phyloP scores from a whole-genome alignment of 2,329 filamentous ascomycete genomes.

The Kalmusia sp. region DNA sequence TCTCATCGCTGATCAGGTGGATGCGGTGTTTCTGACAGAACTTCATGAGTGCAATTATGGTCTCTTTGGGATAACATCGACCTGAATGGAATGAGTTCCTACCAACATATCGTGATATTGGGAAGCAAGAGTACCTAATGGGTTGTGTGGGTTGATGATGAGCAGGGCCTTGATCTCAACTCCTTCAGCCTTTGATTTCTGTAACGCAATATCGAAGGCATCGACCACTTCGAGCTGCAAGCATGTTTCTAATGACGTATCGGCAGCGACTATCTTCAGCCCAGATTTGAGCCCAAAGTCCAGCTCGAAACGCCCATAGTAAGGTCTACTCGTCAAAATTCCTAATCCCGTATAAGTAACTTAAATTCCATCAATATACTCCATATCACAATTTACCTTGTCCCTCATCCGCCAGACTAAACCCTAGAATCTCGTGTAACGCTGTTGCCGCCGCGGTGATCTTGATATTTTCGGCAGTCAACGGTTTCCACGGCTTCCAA shows the following conservation, averaged over 20 bases:
- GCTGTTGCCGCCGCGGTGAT: slow-evolving; percentile 52
- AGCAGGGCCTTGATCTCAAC: slow-evolving; percentile 49
- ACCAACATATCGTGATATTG: slow-evolving; percentile 18
- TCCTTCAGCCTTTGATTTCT: slow-evolving; percentile 38
- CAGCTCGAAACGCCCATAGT: slow-evolving; percentile 57
- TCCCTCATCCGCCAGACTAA: slow-evolving; percentile 50
- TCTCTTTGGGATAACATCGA: slow-evolving; percentile 37
- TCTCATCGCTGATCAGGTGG: slow-evolving; percentile 42
- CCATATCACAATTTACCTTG: slow-evolving; percentile 48
- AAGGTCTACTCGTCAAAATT: slow-evolving; percentile 54
- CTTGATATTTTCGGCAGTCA: slow-evolving; percentile 48
- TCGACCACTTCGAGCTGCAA: slow-evolving; percentile 34
- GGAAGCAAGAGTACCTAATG: slow-evolving; percentile 32
- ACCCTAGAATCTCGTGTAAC: slow-evolving; percentile 53
- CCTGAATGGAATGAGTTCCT: not conserved
- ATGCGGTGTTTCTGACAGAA: slow-evolving; percentile 35
- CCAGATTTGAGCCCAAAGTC: slow-evolving; percentile 56
- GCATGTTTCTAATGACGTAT: slow-evolving; percentile 24
- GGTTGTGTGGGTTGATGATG: slow-evolving; percentile 54
- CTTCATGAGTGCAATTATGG: slow-evolving; percentile 32
- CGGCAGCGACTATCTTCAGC: slow-evolving; percentile 18
- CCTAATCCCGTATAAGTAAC: slow-evolving; percentile 22
- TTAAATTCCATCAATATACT: not conserved
- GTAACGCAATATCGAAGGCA: slow-evolving; percentile 49
- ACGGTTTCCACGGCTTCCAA: slow-evolving; percentile 21